These are phyloP conservation scores for Cryptosporidium viatorum DNA, from an alignment of 169 alveolate species.

Conservation along the genomic window DNA sequence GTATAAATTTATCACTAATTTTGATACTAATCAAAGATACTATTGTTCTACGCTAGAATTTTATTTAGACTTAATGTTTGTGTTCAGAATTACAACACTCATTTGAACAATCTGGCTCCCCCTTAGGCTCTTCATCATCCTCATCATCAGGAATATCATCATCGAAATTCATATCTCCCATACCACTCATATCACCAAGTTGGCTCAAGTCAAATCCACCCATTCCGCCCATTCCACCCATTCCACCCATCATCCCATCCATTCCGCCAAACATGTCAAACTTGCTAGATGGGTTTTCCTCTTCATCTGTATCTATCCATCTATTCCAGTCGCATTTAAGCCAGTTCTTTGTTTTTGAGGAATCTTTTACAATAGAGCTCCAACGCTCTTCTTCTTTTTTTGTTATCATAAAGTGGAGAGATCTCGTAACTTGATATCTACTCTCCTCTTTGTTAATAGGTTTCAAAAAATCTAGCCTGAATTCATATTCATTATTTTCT, in stretches of 20 bases:
- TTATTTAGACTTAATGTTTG: not conserved
- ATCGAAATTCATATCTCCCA: constrained; percentile 78
- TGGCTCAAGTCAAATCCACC: constrained; percentile 79
- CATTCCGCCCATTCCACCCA: constrained; percentile 55
- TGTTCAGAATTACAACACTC: constrained; percentile 10
- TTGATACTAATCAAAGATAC: not conserved
- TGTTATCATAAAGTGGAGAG: constrained; percentile 77
- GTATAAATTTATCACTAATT: not conserved
- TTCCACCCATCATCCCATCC: constrained; percentile 76
- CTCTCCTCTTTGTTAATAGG: constrained; percentile 76
- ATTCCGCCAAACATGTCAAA: constrained; percentile 78
- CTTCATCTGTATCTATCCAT: constrained; percentile 85
- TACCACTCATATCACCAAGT: constrained; percentile 78
- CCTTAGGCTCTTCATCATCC: constrained; percentile 54
- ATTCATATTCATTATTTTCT: constrained; percentile 69
- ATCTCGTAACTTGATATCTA: constrained; percentile 82
- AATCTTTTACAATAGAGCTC: constrained; percentile 79
- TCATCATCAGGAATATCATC: constrained; percentile 47
- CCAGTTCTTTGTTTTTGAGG: constrained; percentile 77
- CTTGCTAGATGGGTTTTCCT: constrained; percentile 77
- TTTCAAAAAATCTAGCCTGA: constrained; percentile 73
- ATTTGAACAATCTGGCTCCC: not conserved
- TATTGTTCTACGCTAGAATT: not conserved
- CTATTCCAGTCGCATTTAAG: constrained; percentile 82
- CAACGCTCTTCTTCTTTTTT: constrained; percentile 77